Evolutionary conservation across 805 yeast genomes (phyloP).

Genomic region (Zygoascus biomembranicola): DNA sequence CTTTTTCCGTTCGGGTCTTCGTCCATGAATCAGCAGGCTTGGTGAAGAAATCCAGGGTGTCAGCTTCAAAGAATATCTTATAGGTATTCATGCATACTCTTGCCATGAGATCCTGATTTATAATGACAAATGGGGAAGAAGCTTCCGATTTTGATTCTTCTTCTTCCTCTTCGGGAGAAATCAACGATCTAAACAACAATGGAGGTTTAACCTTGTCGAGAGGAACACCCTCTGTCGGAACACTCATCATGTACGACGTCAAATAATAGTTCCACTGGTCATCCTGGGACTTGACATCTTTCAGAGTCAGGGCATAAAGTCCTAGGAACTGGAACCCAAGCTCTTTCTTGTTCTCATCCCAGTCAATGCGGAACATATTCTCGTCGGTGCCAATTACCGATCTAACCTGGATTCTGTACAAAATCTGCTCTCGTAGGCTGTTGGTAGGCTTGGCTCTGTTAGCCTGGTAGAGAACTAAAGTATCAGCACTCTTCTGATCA

Average conservation of each 20-base stretch:
- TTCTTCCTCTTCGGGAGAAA: constrained; percentile 15
- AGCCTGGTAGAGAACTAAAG: constrained; percentile 69
- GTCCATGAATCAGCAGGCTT: constrained; percentile 37
- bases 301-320: constrained; percentile 61
- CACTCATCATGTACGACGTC: constrained; percentile 87
- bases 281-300: constrained; percentile 57
- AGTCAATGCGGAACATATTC: constrained; percentile 83
- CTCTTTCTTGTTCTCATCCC: constrained; percentile 42
- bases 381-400: constrained; percentile 77
- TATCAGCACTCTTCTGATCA: constrained; percentile 73
- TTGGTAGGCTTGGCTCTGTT: constrained; percentile 62
- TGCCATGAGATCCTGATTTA: constrained; percentile 65
- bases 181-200: constrained; percentile 46
- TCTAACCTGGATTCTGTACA: constrained; percentile 84
- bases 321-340: constrained; percentile 78
- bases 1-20: constrained; percentile 5
- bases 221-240: constrained; percentile 94
- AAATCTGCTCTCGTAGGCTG: constrained; percentile 77
- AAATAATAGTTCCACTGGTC: constrained; percentile 90
- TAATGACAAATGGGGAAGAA: constrained; percentile 39
- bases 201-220: constrained; percentile 72
- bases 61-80: constrained; percentile 70
- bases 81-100: constrained; percentile 73
- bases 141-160: constrained; percentile 6
- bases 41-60: constrained; percentile 70